Base-by-base conservation (phyloP, 2,329 filamentous ascomycete species). In the Curvularia eragrostidis region DNA sequence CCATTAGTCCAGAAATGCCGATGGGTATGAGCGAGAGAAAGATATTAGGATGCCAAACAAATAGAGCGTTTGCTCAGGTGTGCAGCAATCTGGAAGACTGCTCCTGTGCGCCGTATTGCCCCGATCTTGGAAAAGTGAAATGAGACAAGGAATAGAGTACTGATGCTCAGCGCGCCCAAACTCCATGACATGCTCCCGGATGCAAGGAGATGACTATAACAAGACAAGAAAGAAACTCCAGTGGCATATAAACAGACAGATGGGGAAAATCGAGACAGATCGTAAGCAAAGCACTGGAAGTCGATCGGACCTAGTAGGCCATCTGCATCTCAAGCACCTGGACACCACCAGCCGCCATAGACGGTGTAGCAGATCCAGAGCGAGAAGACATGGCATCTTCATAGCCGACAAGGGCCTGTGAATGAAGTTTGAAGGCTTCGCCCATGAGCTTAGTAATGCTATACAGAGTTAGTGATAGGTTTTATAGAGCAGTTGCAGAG, bases 401-500 rank as follows among this genome's bases (percentile, higher is more conserved):
- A 74, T 97, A 98, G 77, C 94, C 93, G 66, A 94, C 87, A 32
- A 99, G 88, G 65, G 95, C 93, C 81, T 98, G 93, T 36, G 93
- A 91, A 80, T 98, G 94, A 57, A 97, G 87, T 75, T 96, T 95
- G 85, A 99, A 98, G 51, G 95, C 93, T 80, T 98, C 95, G 71
- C 95, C 95, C 91, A 98, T 97, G 49, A 98, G 87, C 75, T 96
- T 93, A 69, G 91, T 94, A 75, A 96, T 94, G 56, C 91, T 94
- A 71, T 23, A 38, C 28, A 48, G 47, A 50, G 78, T 88, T 82
- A 87, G 84, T 66, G 64, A 48, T 7, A 48, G 28, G 32, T 54
- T 54, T 51, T 43, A 21, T 18, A 21, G 44, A 10, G 28, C 10
- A 54, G 12, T n/a, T 21, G 12, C 19, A 23, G 15, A 23, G 18